Evolutionary conservation across 805 yeast species (phyloP).

Genomic region (Lipomyces yamadae): DNA sequence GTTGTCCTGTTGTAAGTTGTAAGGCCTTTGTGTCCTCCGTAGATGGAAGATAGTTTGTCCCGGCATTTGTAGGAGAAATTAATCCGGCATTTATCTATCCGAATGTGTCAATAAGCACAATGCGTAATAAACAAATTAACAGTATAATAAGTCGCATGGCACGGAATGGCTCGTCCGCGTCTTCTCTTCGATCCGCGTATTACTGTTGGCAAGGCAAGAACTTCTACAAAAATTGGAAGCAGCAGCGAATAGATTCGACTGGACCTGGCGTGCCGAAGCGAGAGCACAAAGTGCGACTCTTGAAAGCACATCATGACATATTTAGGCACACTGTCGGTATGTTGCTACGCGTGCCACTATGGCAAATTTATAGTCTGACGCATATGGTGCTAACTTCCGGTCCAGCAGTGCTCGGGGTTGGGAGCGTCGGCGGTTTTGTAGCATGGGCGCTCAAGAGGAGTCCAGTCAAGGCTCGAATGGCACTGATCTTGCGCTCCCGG

Average conservation of each 20-base stretch:
- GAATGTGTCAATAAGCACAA: neutral
- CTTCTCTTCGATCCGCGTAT: neutral
- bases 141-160: neutral
- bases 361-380: neutral
- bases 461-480: conserved; percentile 2
- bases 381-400: neutral
- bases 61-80: neutral
- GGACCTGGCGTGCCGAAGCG: neutral
- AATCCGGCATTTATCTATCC: neutral
- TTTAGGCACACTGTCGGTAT: neutral
- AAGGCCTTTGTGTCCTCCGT: too few species aligned
- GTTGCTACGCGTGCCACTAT: neutral
- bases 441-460: conserved; percentile 4
- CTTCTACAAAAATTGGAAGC: conserved; percentile 1
- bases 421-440: neutral
- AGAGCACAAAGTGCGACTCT: neutral
- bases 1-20: too few species aligned
- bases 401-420: neutral
- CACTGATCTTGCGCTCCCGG: neutral
- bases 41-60: too few species aligned
- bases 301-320: conserved; percentile 1
- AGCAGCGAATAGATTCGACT: neutral
- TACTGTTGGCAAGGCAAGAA: neutral
- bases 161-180: neutral
- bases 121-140: neutral